phyloP scores from a whole-genome alignment of 2,329 filamentous ascomycete genomes.

The Ceratocystis eucalypticola region DNA sequence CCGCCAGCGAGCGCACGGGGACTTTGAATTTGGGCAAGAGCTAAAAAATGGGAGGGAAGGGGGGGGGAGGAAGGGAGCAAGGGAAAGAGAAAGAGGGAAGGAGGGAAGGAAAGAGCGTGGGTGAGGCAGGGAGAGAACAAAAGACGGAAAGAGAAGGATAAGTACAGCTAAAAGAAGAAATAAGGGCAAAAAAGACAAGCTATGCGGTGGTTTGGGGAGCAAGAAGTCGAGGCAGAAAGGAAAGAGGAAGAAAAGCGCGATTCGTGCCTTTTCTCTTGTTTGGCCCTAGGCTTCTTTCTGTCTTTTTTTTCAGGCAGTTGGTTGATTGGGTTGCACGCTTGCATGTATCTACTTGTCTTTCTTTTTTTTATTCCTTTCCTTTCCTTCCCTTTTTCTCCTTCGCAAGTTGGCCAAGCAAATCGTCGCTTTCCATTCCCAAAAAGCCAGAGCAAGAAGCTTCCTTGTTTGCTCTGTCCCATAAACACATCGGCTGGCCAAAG shows the following conservation, averaged over 20 bases:
- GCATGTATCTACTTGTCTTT: not conserved
- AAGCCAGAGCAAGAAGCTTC: not conserved
- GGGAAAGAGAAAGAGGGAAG: not conserved
- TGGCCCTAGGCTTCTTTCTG: not conserved
- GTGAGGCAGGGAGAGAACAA: constrained; percentile 5
- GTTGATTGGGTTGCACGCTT: not conserved
- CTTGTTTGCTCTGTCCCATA: constrained; percentile 3
- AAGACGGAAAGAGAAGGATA: not conserved
- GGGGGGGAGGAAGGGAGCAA: not conserved
- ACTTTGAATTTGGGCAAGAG: constrained; percentile 1
- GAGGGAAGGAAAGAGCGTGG: not conserved
- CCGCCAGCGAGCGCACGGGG: constrained; percentile 13
- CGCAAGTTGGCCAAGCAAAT: not conserved
- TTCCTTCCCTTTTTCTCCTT: not conserved
- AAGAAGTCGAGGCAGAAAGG: not conserved
- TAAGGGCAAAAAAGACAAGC: not conserved
- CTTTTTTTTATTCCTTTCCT: not conserved
- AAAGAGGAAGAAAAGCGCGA: not conserved
- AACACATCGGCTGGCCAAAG: not conserved
- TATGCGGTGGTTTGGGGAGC: not conserved
- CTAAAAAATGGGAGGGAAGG: not conserved
- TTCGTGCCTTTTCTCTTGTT: not conserved
- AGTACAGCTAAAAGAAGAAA: not conserved
- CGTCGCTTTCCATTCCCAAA: not conserved
- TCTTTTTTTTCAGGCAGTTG: not conserved